Evolutionary conservation across 2,329 filamentous ascomycete genomes (phyloP), one percentile per base, ranked within the genome.

Genomic region (Calycina marina): DNA sequence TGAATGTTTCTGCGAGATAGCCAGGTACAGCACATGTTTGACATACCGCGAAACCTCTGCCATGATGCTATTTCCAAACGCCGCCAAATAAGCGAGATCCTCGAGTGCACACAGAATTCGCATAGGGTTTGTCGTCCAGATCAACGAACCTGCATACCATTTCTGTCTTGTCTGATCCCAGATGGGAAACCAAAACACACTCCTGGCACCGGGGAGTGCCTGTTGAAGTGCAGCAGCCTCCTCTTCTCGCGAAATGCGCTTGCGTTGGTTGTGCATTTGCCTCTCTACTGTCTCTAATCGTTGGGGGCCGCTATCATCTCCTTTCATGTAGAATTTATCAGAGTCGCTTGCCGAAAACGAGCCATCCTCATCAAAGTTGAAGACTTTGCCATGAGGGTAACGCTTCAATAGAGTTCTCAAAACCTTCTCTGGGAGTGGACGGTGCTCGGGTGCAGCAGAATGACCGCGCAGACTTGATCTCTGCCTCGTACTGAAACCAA

Each of bases 21-120:
- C n/a, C n/a, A n/a, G n/a, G n/a, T n/a, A n/a, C n/a, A n/a, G n/a
- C n/a, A n/a, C n/a, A n/a, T n/a, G n/a, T n/a, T n/a, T n/a, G n/a
- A n/a, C n/a, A n/a, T n/a, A n/a, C n/a, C 64, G 57, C 0, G 63
- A 59, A 1, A 75, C 54, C 32, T 76, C 69, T 0, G 65, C 60
- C 57, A 72, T 71, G 11, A 69, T 64, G 1, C 63, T 61, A 32
- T 65, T 62, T 0, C 61, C 61, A 38, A 72, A 71, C 0, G 62
- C 63, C 4, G 54, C 51, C 4, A 72, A 52, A 18, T 65, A 67
- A 9, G 56, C 62, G 2, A 73, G 53, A 20, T 72, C 69, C 4
- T 60, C 57, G 15, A 61, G 52, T 1, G 54, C 40, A 0, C 58
- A 59, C 18, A 72, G 62, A 2, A 57, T 49, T 2, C 62, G 58